Conservation (phyloP, 345 rosid species). For the Lumnitzera littorea region DNA sequence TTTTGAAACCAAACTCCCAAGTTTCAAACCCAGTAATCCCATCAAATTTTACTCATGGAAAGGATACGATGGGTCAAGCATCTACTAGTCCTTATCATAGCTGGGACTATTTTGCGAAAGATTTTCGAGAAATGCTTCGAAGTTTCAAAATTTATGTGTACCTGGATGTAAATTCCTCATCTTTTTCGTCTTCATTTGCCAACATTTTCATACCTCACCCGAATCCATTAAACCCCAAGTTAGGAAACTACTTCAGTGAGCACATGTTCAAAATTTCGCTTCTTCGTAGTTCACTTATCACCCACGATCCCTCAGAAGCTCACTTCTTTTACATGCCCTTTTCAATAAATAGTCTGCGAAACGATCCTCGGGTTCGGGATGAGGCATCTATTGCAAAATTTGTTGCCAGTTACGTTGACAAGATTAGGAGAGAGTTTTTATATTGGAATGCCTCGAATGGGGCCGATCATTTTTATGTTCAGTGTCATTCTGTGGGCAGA, state of each 20-base stretch:
- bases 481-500: constrained; percentile 36
- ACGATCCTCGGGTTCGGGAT: constrained; percentile 29
- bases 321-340: constrained; percentile 37
- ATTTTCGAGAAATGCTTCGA: constrained; percentile 29
- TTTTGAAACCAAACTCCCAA: not conserved
- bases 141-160: constrained; percentile 34
- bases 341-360: constrained; percentile 35
- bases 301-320: constrained; percentile 22
- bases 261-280: constrained; percentile 42
- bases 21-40: not conserved
- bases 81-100: constrained; percentile 27
- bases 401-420: constrained; percentile 12
- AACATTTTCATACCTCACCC: constrained; percentile 29
- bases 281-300: constrained; percentile 24
- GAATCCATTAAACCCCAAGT: constrained; percentile 27
- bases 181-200: constrained; percentile 14
- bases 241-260: constrained; percentile 42
- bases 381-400: constrained; percentile 27
- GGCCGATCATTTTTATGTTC: constrained; percentile 36
- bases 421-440: constrained; percentile 14
- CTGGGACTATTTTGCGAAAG: constrained; percentile 26
- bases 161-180: constrained; percentile 14
- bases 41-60: not conserved
- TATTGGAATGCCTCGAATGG: constrained; percentile 39
- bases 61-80: not conserved